Base-by-base conservation (phyloP, 83 land plant genomes). In the Picea abies region DNA sequence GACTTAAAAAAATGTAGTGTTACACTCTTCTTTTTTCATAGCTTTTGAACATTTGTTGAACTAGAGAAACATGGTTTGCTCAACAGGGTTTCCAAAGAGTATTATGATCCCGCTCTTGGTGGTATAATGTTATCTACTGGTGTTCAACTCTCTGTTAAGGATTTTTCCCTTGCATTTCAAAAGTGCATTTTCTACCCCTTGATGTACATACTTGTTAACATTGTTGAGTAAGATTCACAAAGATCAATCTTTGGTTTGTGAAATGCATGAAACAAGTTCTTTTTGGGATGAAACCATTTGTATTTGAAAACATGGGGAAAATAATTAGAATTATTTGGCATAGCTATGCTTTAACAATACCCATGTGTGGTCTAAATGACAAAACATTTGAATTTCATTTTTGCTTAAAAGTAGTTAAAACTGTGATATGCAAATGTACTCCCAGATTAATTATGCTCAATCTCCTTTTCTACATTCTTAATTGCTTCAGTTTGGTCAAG, bases 61-160 rank as follows among this genome's bases (percentile, higher is more conserved):
- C 32, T 44, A 35, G 25, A 23, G 58, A 20, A 15, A 25, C 10
- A 44, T 15, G 37, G 29, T 47, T 1, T 19, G 81, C 72, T 56
- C 22, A 25, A 39, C 93, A 97, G 98, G 99, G 99, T 97, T 17
- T 90, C 98, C 19, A 95, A 91, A 85, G 99, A 97, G 71, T 83
- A 92, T 44, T 97, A 97, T 91, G 99, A 98, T 35, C 98, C 98
- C 69, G 94, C 95, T 60, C 96, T 97, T 80, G 99, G 99, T 58
- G 99, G 99, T 20, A 97, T 97, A 70, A 97, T 97, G 99, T 89
- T 97, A 56, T 97, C 99, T 0, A 95, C 95, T 83, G 99, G 99
- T 25, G 90, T 97, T 62, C 94, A 84, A 77, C 94, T 97, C 52
- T 95, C 99, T 41, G n/a, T 97, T 79, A 84, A 92, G 76, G 99